These are phyloP conservation scores for Hypsizygus ulmarius DNA, from an alignment of 1,284 basidiomycete species.

Conservation along the genomic window DNA sequence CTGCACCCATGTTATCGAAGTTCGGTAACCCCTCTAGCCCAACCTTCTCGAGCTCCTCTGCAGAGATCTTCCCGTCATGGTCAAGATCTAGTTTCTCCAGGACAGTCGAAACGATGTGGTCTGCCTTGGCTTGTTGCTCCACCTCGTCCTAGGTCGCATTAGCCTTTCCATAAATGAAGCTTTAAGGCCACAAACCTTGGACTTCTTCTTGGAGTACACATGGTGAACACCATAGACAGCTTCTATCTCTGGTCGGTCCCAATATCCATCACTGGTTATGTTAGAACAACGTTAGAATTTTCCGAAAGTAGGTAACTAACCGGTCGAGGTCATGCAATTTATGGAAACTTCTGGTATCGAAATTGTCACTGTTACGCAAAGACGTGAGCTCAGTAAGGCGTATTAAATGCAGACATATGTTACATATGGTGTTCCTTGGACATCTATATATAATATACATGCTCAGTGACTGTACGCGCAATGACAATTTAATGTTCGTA, in stretches of 20 bases:
- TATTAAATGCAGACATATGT: background rate
- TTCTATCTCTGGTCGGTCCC: constrained; percentile 83
- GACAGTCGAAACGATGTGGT: constrained; percentile 77
- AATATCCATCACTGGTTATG: constrained; percentile 57
- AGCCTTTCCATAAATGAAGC: background rate
- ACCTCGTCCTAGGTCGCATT: constrained; percentile 56
- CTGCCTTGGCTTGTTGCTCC: constrained; percentile 83
- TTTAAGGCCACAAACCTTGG: constrained; percentile 50
- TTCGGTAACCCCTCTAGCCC: constrained; percentile 82
- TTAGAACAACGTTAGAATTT: constrained; percentile 1
- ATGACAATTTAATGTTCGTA: background rate
- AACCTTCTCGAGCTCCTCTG: constrained; percentile 78
- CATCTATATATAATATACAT: constrained; percentile 55
- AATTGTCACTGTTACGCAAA: constrained; percentile 57
- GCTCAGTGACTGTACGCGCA: constrained; percentile 1
- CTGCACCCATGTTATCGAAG: constrained; percentile 85
- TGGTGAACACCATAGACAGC: constrained; percentile 96
- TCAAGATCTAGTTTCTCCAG: constrained; percentile 77
- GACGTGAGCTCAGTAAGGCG: background rate
- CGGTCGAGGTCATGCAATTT: constrained; percentile 89
- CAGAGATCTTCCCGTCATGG: constrained; percentile 74
- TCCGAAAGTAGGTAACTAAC: constrained; percentile 35
- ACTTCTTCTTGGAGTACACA: constrained; percentile 85
- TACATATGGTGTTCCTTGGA: constrained; percentile 84
- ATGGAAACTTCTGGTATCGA: constrained; percentile 80